These are phyloP conservation scores for Chrysosporium keratinophilum DNA, from an alignment of 2,329 filamentous ascomycete species.

Conservation along the genomic window DNA sequence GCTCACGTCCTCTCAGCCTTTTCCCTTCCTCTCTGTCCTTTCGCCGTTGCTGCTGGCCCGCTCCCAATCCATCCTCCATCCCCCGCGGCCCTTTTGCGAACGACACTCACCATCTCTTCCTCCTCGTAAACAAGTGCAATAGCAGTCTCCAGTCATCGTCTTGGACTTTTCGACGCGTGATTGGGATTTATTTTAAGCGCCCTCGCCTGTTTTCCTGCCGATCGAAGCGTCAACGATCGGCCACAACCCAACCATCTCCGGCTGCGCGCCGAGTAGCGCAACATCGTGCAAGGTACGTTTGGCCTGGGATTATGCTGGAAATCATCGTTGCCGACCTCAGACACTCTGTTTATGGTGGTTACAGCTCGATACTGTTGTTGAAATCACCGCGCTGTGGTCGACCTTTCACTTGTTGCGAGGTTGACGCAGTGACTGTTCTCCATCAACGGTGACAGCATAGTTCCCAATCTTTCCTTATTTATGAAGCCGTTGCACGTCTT, in stretches of 20 bases:
- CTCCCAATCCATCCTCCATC: background rate
- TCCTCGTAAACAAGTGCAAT: background rate
- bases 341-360: background rate
- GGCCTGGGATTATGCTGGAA: background rate
- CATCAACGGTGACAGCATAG: background rate
- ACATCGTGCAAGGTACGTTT: slow-evolving; percentile 2
- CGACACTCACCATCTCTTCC: background rate
- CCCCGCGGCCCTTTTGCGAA: slow-evolving; percentile 4
- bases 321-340: background rate
- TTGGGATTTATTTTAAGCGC: background rate
- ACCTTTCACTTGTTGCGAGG: background rate
- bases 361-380: background rate
- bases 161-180: background rate
- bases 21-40: background rate
- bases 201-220: background rate
- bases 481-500: background rate
- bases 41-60: background rate
- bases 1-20: background rate
- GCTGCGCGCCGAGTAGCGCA: slow-evolving; percentile 1
- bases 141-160: background rate
- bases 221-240: background rate
- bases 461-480: background rate
- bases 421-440: background rate
- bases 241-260: background rate
- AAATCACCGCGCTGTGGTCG: background rate